Evolutionary conservation across 2,329 filamentous ascomycete species (phyloP), one percentile per base, ranked within the genome.

Genomic region (Amphichorda felina): DNA sequence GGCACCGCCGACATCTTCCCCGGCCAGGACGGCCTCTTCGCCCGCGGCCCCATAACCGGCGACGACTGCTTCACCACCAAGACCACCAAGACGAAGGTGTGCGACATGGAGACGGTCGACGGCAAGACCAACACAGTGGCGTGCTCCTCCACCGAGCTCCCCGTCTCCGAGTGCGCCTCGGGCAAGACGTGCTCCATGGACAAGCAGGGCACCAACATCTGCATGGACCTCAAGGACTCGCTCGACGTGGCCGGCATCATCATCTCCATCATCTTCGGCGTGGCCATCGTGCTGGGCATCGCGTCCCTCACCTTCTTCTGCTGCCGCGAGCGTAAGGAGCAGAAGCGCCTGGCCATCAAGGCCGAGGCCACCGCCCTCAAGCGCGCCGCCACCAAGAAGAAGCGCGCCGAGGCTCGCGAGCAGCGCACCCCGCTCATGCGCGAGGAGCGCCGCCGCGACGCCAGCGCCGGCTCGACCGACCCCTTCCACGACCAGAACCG

Each of bases 281-380:
- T 51, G n/a, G 54, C 50, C 39, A 45, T 66, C 41, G 49, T 54
- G 42, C 30, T 57, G 35, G 52, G 57, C 43, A 40, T 66, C 40
- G 51, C 46, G 33, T 44, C 54, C 41, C 51, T 75, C 38, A 60
- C 63, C 47, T 65, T 65, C 58, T 56, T 66, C 43, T 73, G 67
- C 63, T 68, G 62, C 59, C 56, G 57, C 41, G 70, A 75, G 44
- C 57, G 62, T 44, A 53, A 51, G 50, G 43, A 57, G 44, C 59
- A 68, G 46, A 61, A 59, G 50, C 54, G 57, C 32, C 50, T 61
- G 24, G 53, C 51, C 36, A 62, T 61, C 39, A 61, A 62, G 43
- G 60, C 61, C 39, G 68, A 73, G 54, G 66, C 66, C 30, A 61
- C 61, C n/a, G 61, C 61, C 18, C 63, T 67, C 34, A 65, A 63